Percentiles rank a stretch among this genome's conserved stretches.
Conservation (phyloP, 768 basidiomycete genomes). For the Pleurotus salmoneostramineus region DNA sequence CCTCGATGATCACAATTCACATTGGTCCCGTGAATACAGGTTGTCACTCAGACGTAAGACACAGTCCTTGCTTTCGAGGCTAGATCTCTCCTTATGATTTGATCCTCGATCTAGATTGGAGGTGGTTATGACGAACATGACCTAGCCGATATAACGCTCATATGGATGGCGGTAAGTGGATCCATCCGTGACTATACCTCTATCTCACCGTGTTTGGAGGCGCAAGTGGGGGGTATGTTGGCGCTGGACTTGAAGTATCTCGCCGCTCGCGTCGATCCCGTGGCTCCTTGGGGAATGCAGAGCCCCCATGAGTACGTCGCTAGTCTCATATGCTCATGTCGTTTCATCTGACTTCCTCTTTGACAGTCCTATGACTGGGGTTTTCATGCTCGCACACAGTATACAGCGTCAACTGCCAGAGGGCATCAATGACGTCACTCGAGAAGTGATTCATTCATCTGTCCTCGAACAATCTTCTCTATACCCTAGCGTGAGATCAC, state of each 20-base stretch:
- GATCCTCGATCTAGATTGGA: conserved; percentile 42
- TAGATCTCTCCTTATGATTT: not conserved
- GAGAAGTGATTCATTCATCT: conserved; percentile 62
- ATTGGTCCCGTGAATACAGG: conserved; percentile 16
- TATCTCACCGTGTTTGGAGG: conserved; percentile 27
- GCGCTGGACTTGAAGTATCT: conserved; percentile 56
- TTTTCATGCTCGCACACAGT: conserved; percentile 44
- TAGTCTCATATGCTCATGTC: not conserved
- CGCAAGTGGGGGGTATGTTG: conserved; percentile 52
- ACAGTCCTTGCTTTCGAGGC: conserved; percentile 2
- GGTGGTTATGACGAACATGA: conserved; percentile 70
- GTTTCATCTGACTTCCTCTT: conserved; percentile 3
- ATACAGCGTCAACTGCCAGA: conserved; percentile 48
- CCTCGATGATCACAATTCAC: not conserved
- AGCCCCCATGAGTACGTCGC: conserved; percentile 56
- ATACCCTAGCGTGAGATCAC: conserved; percentile 26
- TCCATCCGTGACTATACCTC: conserved; percentile 10
- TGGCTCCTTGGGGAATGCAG: conserved; percentile 57
- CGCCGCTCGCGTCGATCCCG: conserved; percentile 43
- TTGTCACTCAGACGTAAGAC: conserved; percentile 38
- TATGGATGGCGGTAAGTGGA: conserved; percentile 60
- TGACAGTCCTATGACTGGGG: conserved; percentile 46
- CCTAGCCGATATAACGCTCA: conserved; percentile 57
- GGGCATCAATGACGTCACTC: conserved; percentile 37
- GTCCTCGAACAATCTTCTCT: conserved; percentile 42